Evolutionary conservation across 805 yeast genomes (phyloP), one percentile per base, ranked within the genome.

Genomic region (Candida loeiensis): DNA sequence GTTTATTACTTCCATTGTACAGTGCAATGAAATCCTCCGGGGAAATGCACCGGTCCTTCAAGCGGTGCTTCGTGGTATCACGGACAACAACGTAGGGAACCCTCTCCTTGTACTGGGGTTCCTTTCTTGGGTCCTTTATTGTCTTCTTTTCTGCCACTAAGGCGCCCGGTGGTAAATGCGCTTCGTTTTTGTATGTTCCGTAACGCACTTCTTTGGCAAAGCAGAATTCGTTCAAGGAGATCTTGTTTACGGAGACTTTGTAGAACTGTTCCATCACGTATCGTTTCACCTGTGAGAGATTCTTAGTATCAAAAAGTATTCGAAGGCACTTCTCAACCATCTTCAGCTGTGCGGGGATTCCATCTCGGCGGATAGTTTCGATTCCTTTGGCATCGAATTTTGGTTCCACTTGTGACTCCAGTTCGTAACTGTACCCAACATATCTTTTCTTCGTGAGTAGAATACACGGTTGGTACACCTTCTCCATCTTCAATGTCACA

Each of bases 321-420:
- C 84, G 65, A 3, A 93, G 61, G 0, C 84, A 62, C 43, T 79
- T 76, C 45, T 87, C 95, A 21, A 86, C 80, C 14, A 93, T 80
- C 48, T 82, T 81, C 60, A 80, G 95, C 48, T 86, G 95, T 0
- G 96, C 95, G 0, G 95, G 95, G 18, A 90, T 84, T 0, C 98
- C 98, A 61, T 93, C 99, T 47, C 99, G 66, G 47, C 99, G 64
- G 0, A 93, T 86, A 0, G 98, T 93, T 55, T 93, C 99, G 9
- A 88, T 89, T 1, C 99, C 99, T 50, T 93, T 93, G 0, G 99
- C 97, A 65, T 93, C 98, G 58, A 93, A 89, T 24, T 61, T 71
- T 0, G 96, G 87, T 5, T 45, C 63, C 2, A 39, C 47, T 48
- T 84, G 89, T 12, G 60, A 62, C 20, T 70, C 74, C 13, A 57